A percentile compares a stretch with the other conserved stretches of the same genome.
phyloP scores from a whole-genome alignment of 306 rosid genomes.

The Acacia acuminata region DNA sequence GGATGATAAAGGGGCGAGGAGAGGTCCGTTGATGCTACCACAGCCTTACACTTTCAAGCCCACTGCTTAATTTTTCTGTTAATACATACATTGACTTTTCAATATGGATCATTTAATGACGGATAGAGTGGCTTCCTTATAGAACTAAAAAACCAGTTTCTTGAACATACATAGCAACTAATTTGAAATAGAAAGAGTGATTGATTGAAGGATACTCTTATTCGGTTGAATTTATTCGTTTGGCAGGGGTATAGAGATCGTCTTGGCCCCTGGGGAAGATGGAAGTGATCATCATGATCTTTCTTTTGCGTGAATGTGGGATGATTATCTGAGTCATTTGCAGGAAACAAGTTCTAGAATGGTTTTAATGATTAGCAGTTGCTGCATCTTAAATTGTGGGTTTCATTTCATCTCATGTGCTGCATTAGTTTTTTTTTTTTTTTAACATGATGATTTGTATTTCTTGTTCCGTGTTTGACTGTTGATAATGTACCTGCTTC shows the following conservation, averaged over 20 bases:
- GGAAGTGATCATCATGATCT: conserved; percentile 16
- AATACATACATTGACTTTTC: neutral
- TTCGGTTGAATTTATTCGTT: conserved; percentile 44
- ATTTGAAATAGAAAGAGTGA: neutral
- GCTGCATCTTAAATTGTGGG: conserved; percentile 1
- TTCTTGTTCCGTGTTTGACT: conserved; percentile 6
- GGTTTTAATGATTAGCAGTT: conserved; percentile 22
- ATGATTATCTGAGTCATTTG: conserved; percentile 8
- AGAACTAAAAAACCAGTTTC: neutral
- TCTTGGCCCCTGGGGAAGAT: conserved; percentile 25
- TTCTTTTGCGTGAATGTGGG: conserved; percentile 33
- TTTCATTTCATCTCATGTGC: neutral
- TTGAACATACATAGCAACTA: neutral
- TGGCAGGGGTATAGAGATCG: conserved; percentile 41
- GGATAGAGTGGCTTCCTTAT: neutral
- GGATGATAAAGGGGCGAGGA: conserved; percentile 60
- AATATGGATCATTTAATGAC: neutral
- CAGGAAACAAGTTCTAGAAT: conserved; percentile 22
- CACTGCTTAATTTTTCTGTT: conserved; percentile 3
- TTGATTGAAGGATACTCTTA: conserved; percentile 27
- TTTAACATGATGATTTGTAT: conserved; percentile 7
- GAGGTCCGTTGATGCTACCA: conserved; percentile 51
- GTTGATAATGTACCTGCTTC: neutral
- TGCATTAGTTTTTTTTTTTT: conserved; percentile 11
- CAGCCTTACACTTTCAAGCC: conserved; percentile 48